Evolutionary conservation across 495 filamentous ascomycete species (phyloP).

Genomic region (Penicillium antarcticum): DNA sequence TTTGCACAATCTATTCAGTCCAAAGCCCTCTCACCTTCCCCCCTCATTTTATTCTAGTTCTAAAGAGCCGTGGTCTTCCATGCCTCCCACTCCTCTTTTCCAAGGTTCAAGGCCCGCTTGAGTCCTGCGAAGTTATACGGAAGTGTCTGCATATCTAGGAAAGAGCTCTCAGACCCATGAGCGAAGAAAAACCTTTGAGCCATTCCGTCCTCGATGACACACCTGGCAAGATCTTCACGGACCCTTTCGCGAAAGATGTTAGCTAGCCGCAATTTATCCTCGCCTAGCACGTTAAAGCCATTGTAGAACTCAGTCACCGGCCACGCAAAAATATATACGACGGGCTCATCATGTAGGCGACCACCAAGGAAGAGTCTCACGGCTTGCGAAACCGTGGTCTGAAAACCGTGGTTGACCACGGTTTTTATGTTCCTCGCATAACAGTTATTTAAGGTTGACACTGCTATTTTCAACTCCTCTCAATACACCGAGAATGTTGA

Average conservation of each 20-base stretch:
- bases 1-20: too few relatives aligned
- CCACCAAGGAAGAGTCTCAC: too few relatives aligned
- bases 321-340: too few relatives aligned
- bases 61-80: conserved; percentile 6
- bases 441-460: too few relatives aligned
- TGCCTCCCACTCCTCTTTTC: not conserved
- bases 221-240: conserved; percentile 12
- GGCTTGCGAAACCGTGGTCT: too few relatives aligned
- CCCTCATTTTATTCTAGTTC: too few relatives aligned
- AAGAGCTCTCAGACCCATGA: conserved; percentile 4
- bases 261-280: conserved; percentile 27
- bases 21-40: too few relatives aligned
- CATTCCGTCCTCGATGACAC: not conserved
- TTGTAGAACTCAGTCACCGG: conserved; percentile 32
- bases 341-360: too few relatives aligned
- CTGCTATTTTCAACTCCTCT: too few relatives aligned
- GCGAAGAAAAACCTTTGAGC: conserved; percentile 1
- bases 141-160: conserved; percentile 2
- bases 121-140: not conserved
- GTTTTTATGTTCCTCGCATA: too few relatives aligned
- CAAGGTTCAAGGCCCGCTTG: not conserved
- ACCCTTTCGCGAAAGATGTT: conserved; percentile 20
- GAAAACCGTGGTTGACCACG: too few relatives aligned
- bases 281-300: conserved; percentile 26
- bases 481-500: too few relatives aligned